Evolutionary conservation across 148 eudicot species (phyloP), one percentile per base, ranked within the genome.

Genomic region (Cornus suecica): DNA sequence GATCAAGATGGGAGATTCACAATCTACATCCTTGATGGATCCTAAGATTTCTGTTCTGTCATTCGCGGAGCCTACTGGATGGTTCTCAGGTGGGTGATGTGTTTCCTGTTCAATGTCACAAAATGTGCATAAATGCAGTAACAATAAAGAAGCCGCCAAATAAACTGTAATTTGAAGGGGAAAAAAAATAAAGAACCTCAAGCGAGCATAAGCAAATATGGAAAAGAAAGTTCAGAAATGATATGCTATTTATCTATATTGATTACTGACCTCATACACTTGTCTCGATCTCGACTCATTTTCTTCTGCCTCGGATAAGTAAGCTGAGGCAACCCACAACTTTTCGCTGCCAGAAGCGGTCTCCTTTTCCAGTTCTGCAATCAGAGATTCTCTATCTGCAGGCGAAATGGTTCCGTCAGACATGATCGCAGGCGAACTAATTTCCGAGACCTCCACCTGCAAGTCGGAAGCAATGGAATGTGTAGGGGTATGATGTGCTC

Each of bases 371-470:
- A 77, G 74, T 41, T 90, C 90, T 18, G 83, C 77, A 29, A 74
- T 74, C 24, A 74, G 78, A 25, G 90, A 83, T 66, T 80, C 91
- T 45, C 78, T 84, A 71, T 88, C 97, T 11, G 82, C 72, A 14
- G 82, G 90, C 45, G 89, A 86, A 25, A 62, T 84, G 61, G 77
- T 84, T 27, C 71, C 85, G 16, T 84, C 89, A 2, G 52, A 28
- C 22, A 74, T 76, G 27, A 71, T 8, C 10, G 74, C 79, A 28
- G 90, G 88, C 9, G 94, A 90, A 28, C 93, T 81, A 1, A 83
- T 74, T 24, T 95, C 97, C 1, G 98, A 93, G 54, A 92, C 82
- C 85, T 93, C 98, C 2, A 92, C 99, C 67, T 88, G 97, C 90
- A 95, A 72, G 74, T 95, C 98, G 1, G 97, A 95, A 67, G 97